Evolutionary conservation across 305 asterid genomes (phyloP).

Genomic region (Lippia alba): DNA sequence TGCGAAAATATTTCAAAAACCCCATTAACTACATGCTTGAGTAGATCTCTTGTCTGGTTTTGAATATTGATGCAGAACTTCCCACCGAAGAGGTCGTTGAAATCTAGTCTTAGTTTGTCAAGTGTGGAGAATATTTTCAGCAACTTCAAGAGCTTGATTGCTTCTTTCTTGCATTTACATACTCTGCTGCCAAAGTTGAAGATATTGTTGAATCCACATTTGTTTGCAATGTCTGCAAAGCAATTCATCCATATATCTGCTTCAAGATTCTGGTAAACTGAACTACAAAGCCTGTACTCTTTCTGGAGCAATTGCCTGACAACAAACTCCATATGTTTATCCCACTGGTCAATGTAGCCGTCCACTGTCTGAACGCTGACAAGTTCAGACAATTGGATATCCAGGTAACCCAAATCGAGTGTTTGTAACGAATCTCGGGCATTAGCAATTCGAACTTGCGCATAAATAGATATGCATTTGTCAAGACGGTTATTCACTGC

Average conservation of each 20-base stretch:
- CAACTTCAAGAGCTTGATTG: constrained; percentile 74
- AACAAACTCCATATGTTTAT: constrained; percentile 59
- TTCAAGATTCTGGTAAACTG: constrained; percentile 48
- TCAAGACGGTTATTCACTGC: constrained; percentile 53
- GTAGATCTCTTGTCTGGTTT: constrained; percentile 62
- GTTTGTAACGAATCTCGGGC: constrained; percentile 46
- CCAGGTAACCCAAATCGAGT: constrained; percentile 56
- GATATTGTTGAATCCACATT: constrained; percentile 62
- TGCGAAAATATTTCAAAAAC: constrained; percentile 69
- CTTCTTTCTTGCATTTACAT: constrained; percentile 76
- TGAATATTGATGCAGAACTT: constrained; percentile 60
- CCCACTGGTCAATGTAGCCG: constrained; percentile 64
- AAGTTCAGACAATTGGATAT: constrained; percentile 56
- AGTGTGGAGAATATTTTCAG: constrained; percentile 73
- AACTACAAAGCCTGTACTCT: constrained; percentile 67
- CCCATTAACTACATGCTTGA: constrained; percentile 67
- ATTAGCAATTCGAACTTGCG: constrained; percentile 56
- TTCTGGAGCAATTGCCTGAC: constrained; percentile 59
- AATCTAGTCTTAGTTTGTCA: constrained; percentile 62
- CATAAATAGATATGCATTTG: constrained; percentile 53
- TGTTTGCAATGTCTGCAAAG: constrained; percentile 61
- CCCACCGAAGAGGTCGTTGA: constrained; percentile 78
- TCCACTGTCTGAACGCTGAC: constrained; percentile 62
- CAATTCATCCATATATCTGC: constrained; percentile 54
- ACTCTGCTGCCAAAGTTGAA: constrained; percentile 59